A percentile compares a stretch with the other conserved stretches of the same genome.
Evolutionary conservation across 208 protist species (phyloP).

Genomic region (Trypanosoma grayi): DNA sequence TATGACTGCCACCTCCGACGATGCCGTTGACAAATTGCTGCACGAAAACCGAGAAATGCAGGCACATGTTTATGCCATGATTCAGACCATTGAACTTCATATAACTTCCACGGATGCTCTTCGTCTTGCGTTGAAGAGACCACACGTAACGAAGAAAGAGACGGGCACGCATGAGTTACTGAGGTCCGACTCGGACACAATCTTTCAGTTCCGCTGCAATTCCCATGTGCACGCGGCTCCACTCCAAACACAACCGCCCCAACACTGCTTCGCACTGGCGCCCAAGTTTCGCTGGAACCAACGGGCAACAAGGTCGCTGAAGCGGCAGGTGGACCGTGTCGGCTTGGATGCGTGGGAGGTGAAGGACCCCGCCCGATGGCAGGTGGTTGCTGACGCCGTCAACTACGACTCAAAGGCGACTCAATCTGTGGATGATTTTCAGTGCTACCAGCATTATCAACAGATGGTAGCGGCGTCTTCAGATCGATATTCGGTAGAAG

Average conservation of each 20-base stretch:
- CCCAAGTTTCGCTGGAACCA: slow-evolving; percentile 21
- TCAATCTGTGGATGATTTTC: slow-evolving; percentile 8
- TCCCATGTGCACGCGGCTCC: slow-evolving; percentile 9
- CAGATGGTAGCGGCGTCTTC: slow-evolving; percentile 6
- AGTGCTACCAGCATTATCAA: slow-evolving; percentile 32
- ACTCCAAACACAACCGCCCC: neutral
- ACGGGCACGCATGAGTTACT: neutral
- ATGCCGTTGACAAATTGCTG: slow-evolving; percentile 10
- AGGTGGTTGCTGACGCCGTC: slow-evolving; percentile 22
- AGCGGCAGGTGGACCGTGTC: slow-evolving; percentile 20
- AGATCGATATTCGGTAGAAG: slow-evolving; percentile 19
- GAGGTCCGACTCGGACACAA: neutral
- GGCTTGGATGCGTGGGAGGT: neutral
- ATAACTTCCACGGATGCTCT: slow-evolving; percentile 4
- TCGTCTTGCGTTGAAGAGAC: slow-evolving; percentile 6
- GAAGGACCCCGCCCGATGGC: slow-evolving; percentile 6
- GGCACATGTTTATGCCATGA: slow-evolving; percentile 3
- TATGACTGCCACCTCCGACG: neutral
- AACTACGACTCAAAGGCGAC: slow-evolving; percentile 26
- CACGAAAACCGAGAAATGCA: slow-evolving; percentile 19
- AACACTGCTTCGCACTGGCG: neutral
- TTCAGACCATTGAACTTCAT: slow-evolving; percentile 4
- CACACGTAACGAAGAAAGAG: neutral
- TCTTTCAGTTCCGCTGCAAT: slow-evolving; percentile 8
- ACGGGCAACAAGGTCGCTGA: slow-evolving; percentile 16